phyloP scores from a whole-genome alignment of 2,329 filamentous ascomycete genomes.

The Microsporum canis region DNA sequence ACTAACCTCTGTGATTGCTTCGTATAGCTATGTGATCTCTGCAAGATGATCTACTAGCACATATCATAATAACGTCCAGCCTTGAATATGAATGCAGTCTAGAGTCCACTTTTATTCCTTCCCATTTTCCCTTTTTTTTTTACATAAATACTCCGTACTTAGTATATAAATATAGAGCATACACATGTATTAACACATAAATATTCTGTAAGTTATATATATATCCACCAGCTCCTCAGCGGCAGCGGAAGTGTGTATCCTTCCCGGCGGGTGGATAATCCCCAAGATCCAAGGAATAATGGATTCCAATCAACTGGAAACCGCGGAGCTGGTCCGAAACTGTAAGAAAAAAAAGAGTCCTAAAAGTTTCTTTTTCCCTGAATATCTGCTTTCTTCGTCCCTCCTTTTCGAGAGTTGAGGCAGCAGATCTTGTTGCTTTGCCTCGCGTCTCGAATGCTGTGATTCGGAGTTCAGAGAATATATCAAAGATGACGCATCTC shows the following conservation, averaged over 20 bases:
- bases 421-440: not conserved
- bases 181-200: not conserved
- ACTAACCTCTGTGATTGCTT: not conserved
- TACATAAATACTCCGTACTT: not conserved
- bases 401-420: not conserved
- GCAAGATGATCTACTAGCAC: not conserved
- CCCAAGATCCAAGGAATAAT: not conserved
- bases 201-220: not conserved
- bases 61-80: not conserved
- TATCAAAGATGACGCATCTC: not conserved
- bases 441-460: not conserved
- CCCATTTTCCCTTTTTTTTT: not conserved
- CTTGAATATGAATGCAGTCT: not conserved
- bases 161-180: not conserved
- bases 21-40: conserved; percentile 3
- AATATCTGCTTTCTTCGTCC: not conserved
- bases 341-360: not conserved
- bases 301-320: conserved; percentile 4
- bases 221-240: not conserved
- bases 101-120: not conserved
- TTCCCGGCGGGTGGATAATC: conserved; percentile 1
- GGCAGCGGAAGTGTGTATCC: not conserved
- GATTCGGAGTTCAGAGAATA: not conserved
- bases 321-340: conserved; percentile 3
- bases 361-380: not conserved